Percentiles rank a stretch among this genome's conserved stretches.
Conservation (phyloP, 176 grass and related monocot species). For the Eleusine indica region DNA sequence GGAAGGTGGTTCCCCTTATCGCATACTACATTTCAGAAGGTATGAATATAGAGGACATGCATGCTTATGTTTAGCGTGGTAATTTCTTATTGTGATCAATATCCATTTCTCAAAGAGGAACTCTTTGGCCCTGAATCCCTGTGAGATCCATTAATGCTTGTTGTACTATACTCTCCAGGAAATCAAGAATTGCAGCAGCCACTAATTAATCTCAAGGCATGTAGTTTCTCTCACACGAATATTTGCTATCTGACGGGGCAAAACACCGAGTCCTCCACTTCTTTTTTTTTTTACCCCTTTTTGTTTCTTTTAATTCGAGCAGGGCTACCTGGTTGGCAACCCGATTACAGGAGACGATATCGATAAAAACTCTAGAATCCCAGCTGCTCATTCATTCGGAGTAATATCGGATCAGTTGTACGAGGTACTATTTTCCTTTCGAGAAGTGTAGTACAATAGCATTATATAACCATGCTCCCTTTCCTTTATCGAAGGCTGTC, state of each 20-base stretch:
- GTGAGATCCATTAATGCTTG: too few relatives aligned
- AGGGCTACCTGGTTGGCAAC: neutral
- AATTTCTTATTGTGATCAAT: too few relatives aligned
- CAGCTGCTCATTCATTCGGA: neutral
- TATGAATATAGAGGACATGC: neutral
- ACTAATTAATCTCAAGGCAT: neutral
- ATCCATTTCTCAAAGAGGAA: neutral
- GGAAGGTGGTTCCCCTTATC: conserved; percentile 51
- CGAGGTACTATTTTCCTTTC: neutral
- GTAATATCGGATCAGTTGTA: conserved; percentile 15
- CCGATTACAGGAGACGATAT: neutral
- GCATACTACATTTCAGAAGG: conserved; percentile 52
- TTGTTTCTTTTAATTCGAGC: neutral
- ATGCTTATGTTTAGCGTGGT: too few relatives aligned
- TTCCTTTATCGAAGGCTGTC: neutral
- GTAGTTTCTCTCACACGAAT: neutral
- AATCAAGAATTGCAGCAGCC: neutral
- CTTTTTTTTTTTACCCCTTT: neutral
- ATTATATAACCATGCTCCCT: neutral
- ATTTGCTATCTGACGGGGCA: neutral
- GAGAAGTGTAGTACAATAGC: neutral
- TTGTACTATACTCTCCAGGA: neutral
- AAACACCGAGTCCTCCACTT: neutral
- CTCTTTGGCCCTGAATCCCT: neutral
- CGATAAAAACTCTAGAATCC: neutral